These are phyloP conservation scores for Histomonas meleagridis DNA, from an alignment of 208 protist species.

Conservation along the genomic window DNA sequence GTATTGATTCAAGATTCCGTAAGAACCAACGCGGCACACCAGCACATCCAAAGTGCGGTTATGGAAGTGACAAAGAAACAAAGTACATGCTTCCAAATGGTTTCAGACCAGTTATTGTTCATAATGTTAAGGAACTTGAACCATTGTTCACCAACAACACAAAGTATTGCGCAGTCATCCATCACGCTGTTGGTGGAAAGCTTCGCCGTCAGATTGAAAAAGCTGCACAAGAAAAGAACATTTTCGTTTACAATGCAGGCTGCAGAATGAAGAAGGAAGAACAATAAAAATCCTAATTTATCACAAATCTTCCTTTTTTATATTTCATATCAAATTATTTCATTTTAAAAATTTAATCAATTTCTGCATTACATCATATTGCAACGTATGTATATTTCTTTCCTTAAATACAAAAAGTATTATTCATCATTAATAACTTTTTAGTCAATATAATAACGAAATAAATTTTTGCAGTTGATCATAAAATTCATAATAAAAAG, in stretches of 20 bases:
- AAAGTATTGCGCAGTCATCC: slow-evolving; percentile 88
- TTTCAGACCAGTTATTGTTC: slow-evolving; percentile 83
- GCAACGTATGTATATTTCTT: too few species aligned
- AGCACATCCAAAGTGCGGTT: slow-evolving; percentile 87
- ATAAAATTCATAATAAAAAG: too few species aligned
- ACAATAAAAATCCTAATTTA: too few species aligned
- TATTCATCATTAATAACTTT: too few species aligned
- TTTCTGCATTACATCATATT: too few species aligned
- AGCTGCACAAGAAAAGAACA: slow-evolving; percentile 83
- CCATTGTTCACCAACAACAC: slow-evolving; percentile 95
- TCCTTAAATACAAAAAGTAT: too few species aligned
- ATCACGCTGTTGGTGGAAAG: slow-evolving; percentile 74
- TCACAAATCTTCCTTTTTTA: too few species aligned
- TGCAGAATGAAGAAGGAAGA: slow-evolving; percentile 75
- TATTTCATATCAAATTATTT: too few species aligned
- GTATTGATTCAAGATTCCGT: slow-evolving; percentile 91
- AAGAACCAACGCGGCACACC: slow-evolving; percentile 83
- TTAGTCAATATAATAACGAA: too few species aligned
- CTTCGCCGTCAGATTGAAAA: slow-evolving; percentile 82
- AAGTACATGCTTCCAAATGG: slow-evolving; percentile 81
- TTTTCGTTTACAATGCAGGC: slow-evolving; percentile 80
- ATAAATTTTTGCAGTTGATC: too few species aligned
- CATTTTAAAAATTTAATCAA: too few species aligned
- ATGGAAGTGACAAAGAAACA: slow-evolving; percentile 82
- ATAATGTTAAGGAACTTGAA: slow-evolving; percentile 79